Percentiles rank a stretch among this genome's conserved stretches.
Evolutionary conservation across 129 eudicot species (phyloP).

Genomic region (Saposhnikovia divaricata): DNA sequence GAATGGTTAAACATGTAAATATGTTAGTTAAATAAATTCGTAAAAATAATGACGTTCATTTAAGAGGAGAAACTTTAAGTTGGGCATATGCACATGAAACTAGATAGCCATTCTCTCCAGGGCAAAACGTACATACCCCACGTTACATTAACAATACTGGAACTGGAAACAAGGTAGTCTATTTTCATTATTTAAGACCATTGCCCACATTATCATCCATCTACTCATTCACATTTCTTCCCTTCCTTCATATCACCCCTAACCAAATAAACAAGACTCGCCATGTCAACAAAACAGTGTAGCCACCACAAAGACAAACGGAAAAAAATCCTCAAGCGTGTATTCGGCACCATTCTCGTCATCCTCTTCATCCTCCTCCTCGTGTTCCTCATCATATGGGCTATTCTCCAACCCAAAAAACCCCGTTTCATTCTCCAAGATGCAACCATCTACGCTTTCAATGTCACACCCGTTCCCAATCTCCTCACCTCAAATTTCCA

Average conservation of each 20-base stretch:
- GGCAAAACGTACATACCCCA: background rate
- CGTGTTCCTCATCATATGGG: conserved; percentile 53
- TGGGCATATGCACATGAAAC: no score
- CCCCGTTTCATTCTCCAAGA: conserved; percentile 78
- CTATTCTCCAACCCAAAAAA: conserved; percentile 57
- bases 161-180: background rate
- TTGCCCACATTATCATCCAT: background rate
- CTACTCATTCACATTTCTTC: background rate
- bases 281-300: background rate
- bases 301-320: conserved; percentile 49
- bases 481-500: conserved; percentile 62
- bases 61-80: no score
- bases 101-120: background rate
- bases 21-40: no score
- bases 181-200: background rate
- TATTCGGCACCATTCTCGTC: conserved; percentile 26
- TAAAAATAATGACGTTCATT: no score
- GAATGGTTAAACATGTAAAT: no score
- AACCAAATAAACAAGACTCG: background rate
- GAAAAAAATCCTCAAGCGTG: conserved; percentile 17
- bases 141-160: background rate
- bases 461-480: conserved; percentile 57
- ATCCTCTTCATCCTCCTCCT: conserved; percentile 32
- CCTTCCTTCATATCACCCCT: background rate
- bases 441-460: conserved; percentile 83